Evolutionary conservation across 306 rosid genomes (phyloP).

Genomic region (Cicer yamashitae): DNA sequence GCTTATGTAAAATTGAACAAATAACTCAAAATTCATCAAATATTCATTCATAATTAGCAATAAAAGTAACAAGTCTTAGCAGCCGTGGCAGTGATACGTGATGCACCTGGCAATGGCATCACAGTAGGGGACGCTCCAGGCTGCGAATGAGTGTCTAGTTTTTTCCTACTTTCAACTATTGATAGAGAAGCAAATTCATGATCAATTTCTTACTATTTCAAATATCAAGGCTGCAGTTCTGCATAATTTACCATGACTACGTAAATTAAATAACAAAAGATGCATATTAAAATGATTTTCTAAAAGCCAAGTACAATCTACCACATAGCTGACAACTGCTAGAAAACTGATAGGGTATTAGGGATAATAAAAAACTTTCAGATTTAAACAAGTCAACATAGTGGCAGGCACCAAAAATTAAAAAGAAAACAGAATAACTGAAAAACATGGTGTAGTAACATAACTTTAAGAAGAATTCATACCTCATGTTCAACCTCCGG

Average conservation of each 20-base stretch:
- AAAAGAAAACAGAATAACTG: slow-evolving; percentile 13
- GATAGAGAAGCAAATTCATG: background rate
- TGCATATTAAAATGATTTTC: slow-evolving; percentile 8
- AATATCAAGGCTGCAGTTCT: slow-evolving; percentile 20
- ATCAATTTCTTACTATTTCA: slow-evolving; percentile 33
- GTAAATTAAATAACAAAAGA: slow-evolving; percentile 14
- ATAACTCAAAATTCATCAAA: too few relatives aligned
- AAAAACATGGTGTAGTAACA: background rate
- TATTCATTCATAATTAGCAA: too few relatives aligned
- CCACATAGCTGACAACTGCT: slow-evolving; percentile 25
- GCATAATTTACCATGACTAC: slow-evolving; percentile 10
- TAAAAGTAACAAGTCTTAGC: too few relatives aligned
- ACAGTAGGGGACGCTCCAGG: too few relatives aligned
- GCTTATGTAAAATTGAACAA: too few relatives aligned
- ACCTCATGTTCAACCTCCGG: slow-evolving; percentile 60
- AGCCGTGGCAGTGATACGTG: too few relatives aligned
- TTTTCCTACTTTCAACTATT: slow-evolving; percentile 25
- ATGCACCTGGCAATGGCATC: background rate
- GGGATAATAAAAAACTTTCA: slow-evolving; percentile 19
- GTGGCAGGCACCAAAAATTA: background rate
- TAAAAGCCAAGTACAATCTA: slow-evolving; percentile 26
- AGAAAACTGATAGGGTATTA: background rate
- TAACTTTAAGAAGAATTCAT: background rate
- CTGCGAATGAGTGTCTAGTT: too few relatives aligned
- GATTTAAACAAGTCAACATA: slow-evolving; percentile 10